A percentile compares a stretch with the other conserved stretches of the same genome.
Evolutionary conservation across 2,329 filamentous ascomycete species (phyloP).

Genomic region (Cladorrhinum sp.): DNA sequence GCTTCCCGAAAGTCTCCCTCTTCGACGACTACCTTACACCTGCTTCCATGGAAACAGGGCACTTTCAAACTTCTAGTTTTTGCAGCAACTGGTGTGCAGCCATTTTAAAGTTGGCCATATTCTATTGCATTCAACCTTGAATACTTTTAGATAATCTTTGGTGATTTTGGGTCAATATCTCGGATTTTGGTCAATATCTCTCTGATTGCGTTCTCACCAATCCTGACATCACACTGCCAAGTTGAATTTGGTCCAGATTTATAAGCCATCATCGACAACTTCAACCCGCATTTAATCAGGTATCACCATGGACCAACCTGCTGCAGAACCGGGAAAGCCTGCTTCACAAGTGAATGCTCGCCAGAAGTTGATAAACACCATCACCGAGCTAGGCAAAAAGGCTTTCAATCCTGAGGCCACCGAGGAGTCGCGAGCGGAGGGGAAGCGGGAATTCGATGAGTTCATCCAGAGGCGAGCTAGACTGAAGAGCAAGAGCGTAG

Average conservation of each 20-base stretch:
- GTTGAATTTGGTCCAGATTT: background rate
- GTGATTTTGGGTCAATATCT: background rate
- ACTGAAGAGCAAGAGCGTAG: background rate
- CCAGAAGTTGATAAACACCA: conserved; percentile 34
- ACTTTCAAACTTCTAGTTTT: too few species aligned
- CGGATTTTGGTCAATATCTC: too few species aligned
- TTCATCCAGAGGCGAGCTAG: conserved; percentile 47
- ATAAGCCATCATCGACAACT: background rate
- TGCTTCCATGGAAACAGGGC: too few species aligned
- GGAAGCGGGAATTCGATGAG: conserved; percentile 43
- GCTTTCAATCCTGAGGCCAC: conserved; percentile 47
- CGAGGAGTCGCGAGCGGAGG: conserved; percentile 31
- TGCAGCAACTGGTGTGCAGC: too few species aligned
- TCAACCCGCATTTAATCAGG: too few species aligned
- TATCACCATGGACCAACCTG: too few species aligned
- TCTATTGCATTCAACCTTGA: too few species aligned
- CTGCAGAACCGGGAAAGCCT: too few species aligned
- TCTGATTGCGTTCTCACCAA: background rate
- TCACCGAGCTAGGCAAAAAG: conserved; percentile 42
- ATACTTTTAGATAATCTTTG: too few species aligned
- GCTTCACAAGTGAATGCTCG: conserved; percentile 20
- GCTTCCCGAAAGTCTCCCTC: conserved; percentile 9
- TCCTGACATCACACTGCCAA: background rate
- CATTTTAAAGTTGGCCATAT: too few species aligned
- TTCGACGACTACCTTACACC: background rate